Conservation (phyloP, 495 filamentous ascomycete species). For the Parathielavia appendiculata region DNA sequence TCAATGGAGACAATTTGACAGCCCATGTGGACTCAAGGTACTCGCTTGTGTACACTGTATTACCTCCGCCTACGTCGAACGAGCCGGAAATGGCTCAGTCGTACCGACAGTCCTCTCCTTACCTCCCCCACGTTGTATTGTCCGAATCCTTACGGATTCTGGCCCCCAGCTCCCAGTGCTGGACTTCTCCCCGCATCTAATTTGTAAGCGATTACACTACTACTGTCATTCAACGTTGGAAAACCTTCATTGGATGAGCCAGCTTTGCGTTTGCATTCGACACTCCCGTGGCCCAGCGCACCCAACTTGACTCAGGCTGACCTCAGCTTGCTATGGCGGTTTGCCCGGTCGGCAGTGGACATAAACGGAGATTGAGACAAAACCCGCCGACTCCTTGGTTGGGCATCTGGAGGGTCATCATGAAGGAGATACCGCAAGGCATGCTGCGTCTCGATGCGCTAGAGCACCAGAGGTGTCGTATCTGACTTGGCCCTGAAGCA, state of each 20-base stretch:
- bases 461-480: too few relatives aligned
- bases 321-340: not conserved
- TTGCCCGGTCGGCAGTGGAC: not conserved
- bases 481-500: too few relatives aligned
- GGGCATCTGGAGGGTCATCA: not conserved
- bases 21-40: too few relatives aligned
- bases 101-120: too few relatives aligned
- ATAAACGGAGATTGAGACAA: not conserved
- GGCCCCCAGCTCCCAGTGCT: not conserved
- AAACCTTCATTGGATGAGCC: constrained; percentile 3
- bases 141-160: not conserved
- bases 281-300: not conserved
- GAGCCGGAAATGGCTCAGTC: too few relatives aligned
- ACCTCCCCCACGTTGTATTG: not conserved
- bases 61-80: too few relatives aligned
- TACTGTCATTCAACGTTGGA: not conserved
- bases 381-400: too few relatives aligned
- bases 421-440: too few relatives aligned
- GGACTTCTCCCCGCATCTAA: not conserved
- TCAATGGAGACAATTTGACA: too few relatives aligned
- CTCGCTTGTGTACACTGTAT: too few relatives aligned
- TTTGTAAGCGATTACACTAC: constrained; percentile 8
- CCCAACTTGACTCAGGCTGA: not conserved
- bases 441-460: too few relatives aligned
- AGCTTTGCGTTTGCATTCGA: constrained; percentile 1